Base-by-base conservation (phyloP, 2,329 filamentous ascomycete species). In the Fusarium aywerte region DNA sequence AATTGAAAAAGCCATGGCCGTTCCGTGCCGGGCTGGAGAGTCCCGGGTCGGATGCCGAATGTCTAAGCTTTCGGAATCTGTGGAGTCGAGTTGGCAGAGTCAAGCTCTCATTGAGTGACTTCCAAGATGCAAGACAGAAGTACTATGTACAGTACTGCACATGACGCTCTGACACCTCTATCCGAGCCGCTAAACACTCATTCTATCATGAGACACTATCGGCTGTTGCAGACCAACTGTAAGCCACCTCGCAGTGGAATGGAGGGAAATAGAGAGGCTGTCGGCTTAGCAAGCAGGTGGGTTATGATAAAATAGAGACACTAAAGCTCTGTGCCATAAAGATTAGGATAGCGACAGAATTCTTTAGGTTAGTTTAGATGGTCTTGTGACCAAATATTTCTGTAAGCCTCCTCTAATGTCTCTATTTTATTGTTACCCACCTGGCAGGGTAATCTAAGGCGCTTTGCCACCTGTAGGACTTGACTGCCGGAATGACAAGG, bases 61-160 rank as follows among this genome's bases (percentile, higher is more conserved):
- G 15, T 20, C 45, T 18, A 27, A 65, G 31, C 48, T 58, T 59
- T 43, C 35, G 48, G 27, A 23, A 45, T 33, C 25, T 44, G 27
- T 21, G 50, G 43, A 66, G 44, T n/a, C 32, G 35, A 33, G 29
- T 36, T 16, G 42, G 18, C 27, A 47, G 29, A 27, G 40, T 16
- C 32, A 16, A 67, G 36, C 36, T 62, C 36, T 40, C 29, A 55
- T 40, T 27, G 38, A 39, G 49, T 49, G 63, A 54, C 50, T 45
- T 49, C 10, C 42, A 25, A 36, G 16, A 40, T 21, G 29, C 20
- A n/a, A 42, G 25, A 38, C 25, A 38, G 21, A 20, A 48, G 43
- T 11, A 25, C n/a, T 18, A 16, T 40, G 40, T 11, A 18, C 12
- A 29, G 25, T 27, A 29, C n/a, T 16, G 25, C 40, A 42, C 16